phyloP scores from a whole-genome alignment of 495 filamentous ascomycete genomes.

The Penicillium fimorum region DNA sequence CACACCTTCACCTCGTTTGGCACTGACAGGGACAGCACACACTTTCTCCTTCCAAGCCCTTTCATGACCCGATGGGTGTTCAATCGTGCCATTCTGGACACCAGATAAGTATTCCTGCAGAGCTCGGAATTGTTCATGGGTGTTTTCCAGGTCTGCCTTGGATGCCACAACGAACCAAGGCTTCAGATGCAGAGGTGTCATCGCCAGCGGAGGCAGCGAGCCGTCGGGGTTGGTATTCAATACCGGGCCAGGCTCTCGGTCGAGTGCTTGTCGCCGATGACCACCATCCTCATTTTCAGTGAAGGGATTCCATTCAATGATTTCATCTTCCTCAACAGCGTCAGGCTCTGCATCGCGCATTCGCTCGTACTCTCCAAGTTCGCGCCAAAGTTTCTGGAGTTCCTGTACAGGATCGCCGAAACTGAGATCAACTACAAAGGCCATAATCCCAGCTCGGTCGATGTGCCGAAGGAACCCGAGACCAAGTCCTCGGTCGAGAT shows the following conservation, averaged over 20 bases:
- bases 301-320: slow-evolving; percentile 30
- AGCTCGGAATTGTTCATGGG: slow-evolving; percentile 69
- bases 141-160: slow-evolving; percentile 81
- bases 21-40: slow-evolving; percentile 78
- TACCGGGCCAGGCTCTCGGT: slow-evolving; percentile 22
- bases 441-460: slow-evolving; percentile 86
- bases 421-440: slow-evolving; percentile 88
- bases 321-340: slow-evolving; percentile 44
- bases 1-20: slow-evolving; percentile 80
- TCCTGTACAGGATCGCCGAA: slow-evolving; percentile 74
- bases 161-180: slow-evolving; percentile 98
- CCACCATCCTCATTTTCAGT: slow-evolving; percentile 27
- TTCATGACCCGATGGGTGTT: slow-evolving; percentile 69
- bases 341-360: slow-evolving; percentile 60
- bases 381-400: slow-evolving; percentile 79
- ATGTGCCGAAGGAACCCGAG: slow-evolving; percentile 92
- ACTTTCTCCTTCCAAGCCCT: slow-evolving; percentile 66
- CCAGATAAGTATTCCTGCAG: slow-evolving; percentile 66
- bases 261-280: slow-evolving; percentile 1
- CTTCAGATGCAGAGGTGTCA: slow-evolving; percentile 74
- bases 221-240: slow-evolving; percentile 13
- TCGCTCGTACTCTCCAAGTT: slow-evolving; percentile 82
- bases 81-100: slow-evolving; percentile 54
- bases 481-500: slow-evolving; percentile 88
- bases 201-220: slow-evolving; percentile 33